phyloP scores from a whole-genome alignment of 108 stramenopile species.

The Nannochloropsis gaditana region DNA sequence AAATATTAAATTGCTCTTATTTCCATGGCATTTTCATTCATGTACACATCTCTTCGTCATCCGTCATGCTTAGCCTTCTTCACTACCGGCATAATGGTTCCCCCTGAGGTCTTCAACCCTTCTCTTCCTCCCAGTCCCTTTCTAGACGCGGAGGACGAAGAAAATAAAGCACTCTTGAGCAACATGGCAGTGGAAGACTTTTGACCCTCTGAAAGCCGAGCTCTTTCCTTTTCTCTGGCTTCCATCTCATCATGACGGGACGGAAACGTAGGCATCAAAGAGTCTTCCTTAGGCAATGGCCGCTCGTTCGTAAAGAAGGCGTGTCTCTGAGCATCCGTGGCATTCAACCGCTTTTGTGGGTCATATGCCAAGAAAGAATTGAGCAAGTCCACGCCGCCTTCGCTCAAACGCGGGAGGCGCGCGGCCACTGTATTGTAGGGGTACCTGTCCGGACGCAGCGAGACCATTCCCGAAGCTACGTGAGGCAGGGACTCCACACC shows the following conservation, averaged over 20 bases:
- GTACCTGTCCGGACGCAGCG: not conserved
- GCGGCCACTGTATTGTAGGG: conserved; percentile 47
- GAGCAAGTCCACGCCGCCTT: conserved; percentile 41
- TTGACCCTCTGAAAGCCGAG: not conserved
- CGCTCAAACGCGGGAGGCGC: conserved; percentile 29
- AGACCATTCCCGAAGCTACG: conserved; percentile 23
- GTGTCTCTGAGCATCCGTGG: conserved; percentile 44
- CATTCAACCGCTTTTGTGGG: conserved; percentile 44
- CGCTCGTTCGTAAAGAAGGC: conserved; percentile 39
- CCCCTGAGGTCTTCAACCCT: not conserved
- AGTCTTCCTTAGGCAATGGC: conserved; percentile 30
- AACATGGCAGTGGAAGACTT: not conserved
- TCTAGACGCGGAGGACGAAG: not conserved
- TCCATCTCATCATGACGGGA: conserved; percentile 30
- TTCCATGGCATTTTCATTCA: too few relatives aligned
- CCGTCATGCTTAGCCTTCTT: not conserved
- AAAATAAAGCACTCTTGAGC: not conserved
- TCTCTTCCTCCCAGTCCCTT: not conserved
- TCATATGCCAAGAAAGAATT: conserved; percentile 48
- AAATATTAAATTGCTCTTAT: too few relatives aligned
- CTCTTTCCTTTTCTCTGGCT: conserved; percentile 15
- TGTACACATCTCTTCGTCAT: not conserved
- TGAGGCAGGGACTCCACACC: conserved; percentile 74
- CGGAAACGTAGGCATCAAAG: conserved; percentile 42
- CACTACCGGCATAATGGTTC: not conserved